Conservation (phyloP, 768 basidiomycete genomes). For the Russula olivacea region DNA sequence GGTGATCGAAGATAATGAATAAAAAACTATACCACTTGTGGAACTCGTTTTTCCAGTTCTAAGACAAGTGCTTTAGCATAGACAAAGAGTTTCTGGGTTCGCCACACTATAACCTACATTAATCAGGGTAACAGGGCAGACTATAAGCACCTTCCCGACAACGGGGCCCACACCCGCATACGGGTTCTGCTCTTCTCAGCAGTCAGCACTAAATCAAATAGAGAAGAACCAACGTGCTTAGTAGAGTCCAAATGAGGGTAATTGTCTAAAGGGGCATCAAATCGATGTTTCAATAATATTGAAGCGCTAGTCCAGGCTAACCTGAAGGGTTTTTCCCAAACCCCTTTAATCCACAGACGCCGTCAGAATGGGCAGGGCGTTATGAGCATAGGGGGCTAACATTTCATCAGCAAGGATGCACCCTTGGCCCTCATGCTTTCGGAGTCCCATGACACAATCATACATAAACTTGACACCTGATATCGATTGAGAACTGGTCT, state of each 20-base stretch:
- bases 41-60: constrained; percentile 97
- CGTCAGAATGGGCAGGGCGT: constrained; percentile 2
- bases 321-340: constrained; percentile 93
- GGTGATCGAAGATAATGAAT: not conserved
- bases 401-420: constrained; percentile 98
- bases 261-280: constrained; percentile 57
- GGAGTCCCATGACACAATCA: constrained; percentile 90
- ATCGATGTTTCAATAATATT: not conserved
- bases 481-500: not conserved
- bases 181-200: constrained; percentile 68
- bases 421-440: constrained; percentile 86
- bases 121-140: constrained; percentile 88
- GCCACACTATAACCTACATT: constrained; percentile 44
- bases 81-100: not conserved
- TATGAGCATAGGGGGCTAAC: constrained; percentile 35
- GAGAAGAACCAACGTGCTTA: constrained; percentile 52
- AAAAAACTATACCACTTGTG: constrained; percentile 70
- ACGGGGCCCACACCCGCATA: constrained; percentile 51
- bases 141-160: constrained; percentile 81
- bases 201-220: not conserved
- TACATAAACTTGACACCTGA: constrained; percentile 85
- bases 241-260: constrained; percentile 83
- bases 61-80: not conserved
- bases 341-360: constrained; percentile 52
- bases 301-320: constrained; percentile 24